phyloP scores from a whole-genome alignment of 352 stramenopile genomes.

The Globisporangium orthogonon region DNA sequence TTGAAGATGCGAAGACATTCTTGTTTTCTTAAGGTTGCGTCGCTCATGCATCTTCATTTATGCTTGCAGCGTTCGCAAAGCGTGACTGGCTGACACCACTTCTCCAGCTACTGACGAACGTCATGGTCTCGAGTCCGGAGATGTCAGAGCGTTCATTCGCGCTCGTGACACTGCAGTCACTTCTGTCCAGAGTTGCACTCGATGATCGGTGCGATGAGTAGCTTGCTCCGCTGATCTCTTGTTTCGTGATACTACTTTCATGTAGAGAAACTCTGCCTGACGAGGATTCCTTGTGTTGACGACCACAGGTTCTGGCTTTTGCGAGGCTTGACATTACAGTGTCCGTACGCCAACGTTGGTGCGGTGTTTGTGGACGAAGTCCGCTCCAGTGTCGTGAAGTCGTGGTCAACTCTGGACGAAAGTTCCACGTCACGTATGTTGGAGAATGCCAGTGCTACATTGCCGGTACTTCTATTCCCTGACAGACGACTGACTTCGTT shows the following conservation, averaged over 20 bases:
- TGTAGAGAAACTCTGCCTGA: not conserved
- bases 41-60: not conserved
- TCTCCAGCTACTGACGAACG: slow-evolving; percentile 55
- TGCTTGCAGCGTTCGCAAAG: slow-evolving; percentile 21
- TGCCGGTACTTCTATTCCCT: not conserved
- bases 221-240: not conserved
- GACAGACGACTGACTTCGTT: not conserved
- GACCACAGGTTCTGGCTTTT: slow-evolving; percentile 41
- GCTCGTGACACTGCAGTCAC: slow-evolving; percentile 25
- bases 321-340: slow-evolving; percentile 32
- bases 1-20: not conserved
- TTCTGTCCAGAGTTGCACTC: slow-evolving; percentile 30
- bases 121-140: slow-evolving; percentile 63
- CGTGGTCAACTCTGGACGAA: slow-evolving; percentile 24
- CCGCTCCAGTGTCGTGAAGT: slow-evolving; percentile 32
- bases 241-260: not conserved
- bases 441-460: not conserved
- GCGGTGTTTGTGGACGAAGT: slow-evolving; percentile 61
- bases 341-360: slow-evolving; percentile 66
- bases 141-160: slow-evolving; percentile 27
- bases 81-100: slow-evolving; percentile 53
- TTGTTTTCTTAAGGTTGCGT: not conserved
- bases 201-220: slow-evolving; percentile 24
- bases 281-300: not conserved
- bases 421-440: slow-evolving; percentile 24